Evolutionary conservation across 257 asterid genomes (phyloP).

Genomic region (Solanum sitiens): DNA sequence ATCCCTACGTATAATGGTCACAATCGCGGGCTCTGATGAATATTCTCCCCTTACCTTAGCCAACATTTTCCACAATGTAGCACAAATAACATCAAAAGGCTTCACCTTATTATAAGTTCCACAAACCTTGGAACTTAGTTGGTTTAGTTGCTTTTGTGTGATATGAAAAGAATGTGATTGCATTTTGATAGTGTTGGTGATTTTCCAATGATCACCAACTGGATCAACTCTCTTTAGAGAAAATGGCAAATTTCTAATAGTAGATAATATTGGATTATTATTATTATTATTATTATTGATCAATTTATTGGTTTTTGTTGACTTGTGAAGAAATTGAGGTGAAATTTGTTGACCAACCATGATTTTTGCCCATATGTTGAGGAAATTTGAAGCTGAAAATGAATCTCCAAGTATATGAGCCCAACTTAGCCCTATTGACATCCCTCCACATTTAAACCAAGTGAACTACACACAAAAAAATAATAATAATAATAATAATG

Average conservation of each 20-base stretch:
- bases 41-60: conserved; percentile 30
- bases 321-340: not conserved
- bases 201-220: conserved; percentile 44
- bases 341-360: conserved; percentile 12
- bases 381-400: conserved; percentile 47
- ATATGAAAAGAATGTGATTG: conserved; percentile 30
- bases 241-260: conserved; percentile 8
- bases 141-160: conserved; percentile 12
- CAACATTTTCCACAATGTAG: conserved; percentile 50
- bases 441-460: conserved; percentile 72
- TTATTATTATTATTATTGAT: not conserved
- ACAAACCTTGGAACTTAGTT: not conserved
- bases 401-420: conserved; percentile 72
- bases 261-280: not conserved
- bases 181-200: conserved; percentile 31
- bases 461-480: conserved; percentile 33
- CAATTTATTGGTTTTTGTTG: not conserved
- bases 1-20: conserved; percentile 23
- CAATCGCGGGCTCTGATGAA: conserved; percentile 9
- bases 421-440: conserved; percentile 67
- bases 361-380: conserved; percentile 41
- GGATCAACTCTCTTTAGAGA: conserved; percentile 38
- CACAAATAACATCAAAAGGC: conserved; percentile 46
- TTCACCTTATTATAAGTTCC: not conserved
- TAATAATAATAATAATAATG: no score